These are phyloP conservation scores for Aspergillus calidoustus DNA, from an alignment of 2,329 filamentous ascomycete species.

Conservation along the genomic window DNA sequence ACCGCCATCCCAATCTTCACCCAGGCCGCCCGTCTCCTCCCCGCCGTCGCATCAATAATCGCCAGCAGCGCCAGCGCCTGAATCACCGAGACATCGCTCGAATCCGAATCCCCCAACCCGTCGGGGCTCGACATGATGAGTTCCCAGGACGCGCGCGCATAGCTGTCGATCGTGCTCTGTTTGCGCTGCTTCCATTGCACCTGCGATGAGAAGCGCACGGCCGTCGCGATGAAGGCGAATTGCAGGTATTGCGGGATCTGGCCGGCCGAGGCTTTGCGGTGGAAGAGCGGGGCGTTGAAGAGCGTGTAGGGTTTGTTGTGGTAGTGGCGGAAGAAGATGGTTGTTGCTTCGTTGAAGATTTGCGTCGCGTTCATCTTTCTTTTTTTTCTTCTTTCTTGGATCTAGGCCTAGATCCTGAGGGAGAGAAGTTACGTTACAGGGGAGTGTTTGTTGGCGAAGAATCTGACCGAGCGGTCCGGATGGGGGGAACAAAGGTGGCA, in stretches of 20 bases:
- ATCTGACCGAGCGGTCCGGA: too few relatives aligned
- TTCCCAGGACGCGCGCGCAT: constrained; percentile 28
- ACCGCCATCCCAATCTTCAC: constrained; percentile 38
- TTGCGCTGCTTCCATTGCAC: constrained; percentile 31
- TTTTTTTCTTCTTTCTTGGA: neutral
- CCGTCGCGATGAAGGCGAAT: constrained; percentile 39
- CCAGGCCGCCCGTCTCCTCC: constrained; percentile 40
- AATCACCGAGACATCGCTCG: constrained; percentile 25
- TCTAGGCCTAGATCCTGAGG: neutral
- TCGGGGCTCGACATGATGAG: constrained; percentile 24
- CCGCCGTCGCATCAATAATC: constrained; percentile 40
- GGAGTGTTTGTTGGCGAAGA: too few relatives aligned
- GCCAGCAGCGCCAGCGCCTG: constrained; percentile 37
- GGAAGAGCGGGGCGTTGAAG: constrained; percentile 25
- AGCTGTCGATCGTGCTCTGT: constrained; percentile 31
- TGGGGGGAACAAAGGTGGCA: too few relatives aligned
- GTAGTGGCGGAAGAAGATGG: constrained; percentile 28
- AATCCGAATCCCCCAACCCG: constrained; percentile 17
- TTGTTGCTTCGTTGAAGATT: constrained; percentile 25
- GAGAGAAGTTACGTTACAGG: too few relatives aligned
- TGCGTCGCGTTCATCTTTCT: neutral
- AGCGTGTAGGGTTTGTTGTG: constrained; percentile 30
- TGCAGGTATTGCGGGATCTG: constrained; percentile 25
- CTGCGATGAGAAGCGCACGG: constrained; percentile 36
- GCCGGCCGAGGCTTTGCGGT: constrained; percentile 17